Conservation (phyloP, 805 yeast species). For the Grigorovia jiainica region DNA sequence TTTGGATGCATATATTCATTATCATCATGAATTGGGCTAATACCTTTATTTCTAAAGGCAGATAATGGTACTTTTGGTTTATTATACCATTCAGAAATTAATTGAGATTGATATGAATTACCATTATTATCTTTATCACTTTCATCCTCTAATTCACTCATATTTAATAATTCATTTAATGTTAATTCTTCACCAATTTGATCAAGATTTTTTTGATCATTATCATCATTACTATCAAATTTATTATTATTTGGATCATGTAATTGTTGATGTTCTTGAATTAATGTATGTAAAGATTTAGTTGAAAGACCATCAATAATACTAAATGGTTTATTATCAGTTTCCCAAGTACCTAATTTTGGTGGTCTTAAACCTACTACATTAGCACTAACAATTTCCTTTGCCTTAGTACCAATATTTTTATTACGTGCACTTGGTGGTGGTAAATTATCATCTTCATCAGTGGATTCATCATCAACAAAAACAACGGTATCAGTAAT, state of each 20-base stretch:
- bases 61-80: slow-evolving; percentile 65
- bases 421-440: slow-evolving; percentile 47
- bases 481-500: slow-evolving; percentile 27
- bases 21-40: slow-evolving; percentile 26
- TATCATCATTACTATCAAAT: slow-evolving; percentile 5
- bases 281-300: slow-evolving; percentile 57
- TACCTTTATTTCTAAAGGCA: slow-evolving; percentile 80
- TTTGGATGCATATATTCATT: slow-evolving; percentile 25
- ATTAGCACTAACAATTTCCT: slow-evolving; percentile 84
- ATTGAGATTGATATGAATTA: slow-evolving; percentile 27
- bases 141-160: slow-evolving; percentile 77
- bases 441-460: slow-evolving; percentile 81
- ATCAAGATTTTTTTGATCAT: not conserved
- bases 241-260: slow-evolving; percentile 16
- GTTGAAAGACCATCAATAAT: slow-evolving; percentile 93
- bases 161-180: slow-evolving; percentile 76
- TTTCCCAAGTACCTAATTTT: slow-evolving; percentile 83
- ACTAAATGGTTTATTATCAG: slow-evolving; percentile 78
- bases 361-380: slow-evolving; percentile 86
- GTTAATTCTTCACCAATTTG: slow-evolving; percentile 31
- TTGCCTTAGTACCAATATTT: slow-evolving; percentile 66
- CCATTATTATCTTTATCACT: slow-evolving; percentile 39
- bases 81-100: slow-evolving; percentile 29
- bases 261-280: slow-evolving; percentile 25
- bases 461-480: slow-evolving; percentile 84